Evolutionary conservation across 2,329 filamentous ascomycete species (phyloP).

Genomic region (Emmonsia crescens): DNA sequence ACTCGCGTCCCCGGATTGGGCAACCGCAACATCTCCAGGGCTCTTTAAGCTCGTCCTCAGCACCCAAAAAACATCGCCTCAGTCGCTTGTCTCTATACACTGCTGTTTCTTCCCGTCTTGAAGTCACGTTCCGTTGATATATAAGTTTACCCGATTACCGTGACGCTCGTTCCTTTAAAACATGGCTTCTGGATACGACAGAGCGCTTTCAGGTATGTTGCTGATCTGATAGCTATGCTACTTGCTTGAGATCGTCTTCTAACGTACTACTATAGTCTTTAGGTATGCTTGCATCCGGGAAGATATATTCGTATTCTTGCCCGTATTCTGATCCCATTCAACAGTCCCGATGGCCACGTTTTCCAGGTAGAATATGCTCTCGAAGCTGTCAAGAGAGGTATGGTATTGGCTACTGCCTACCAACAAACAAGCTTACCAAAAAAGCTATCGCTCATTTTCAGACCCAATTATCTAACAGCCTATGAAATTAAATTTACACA

Average conservation of each 20-base stretch:
- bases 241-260: slow-evolving; percentile 14
- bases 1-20: slow-evolving; percentile 5
- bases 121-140: neutral
- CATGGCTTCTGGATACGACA: slow-evolving; percentile 95
- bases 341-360: slow-evolving; percentile 94
- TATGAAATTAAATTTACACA: slow-evolving; percentile 28
- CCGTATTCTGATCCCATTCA: slow-evolving; percentile 30
- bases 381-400: slow-evolving; percentile 97
- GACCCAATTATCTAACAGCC: slow-evolving; percentile 17
- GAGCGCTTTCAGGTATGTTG: slow-evolving; percentile 87
- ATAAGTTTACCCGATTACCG: neutral
- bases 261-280: slow-evolving; percentile 53
- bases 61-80: neutral
- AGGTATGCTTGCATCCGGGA: slow-evolving; percentile 42
- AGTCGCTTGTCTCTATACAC: neutral
- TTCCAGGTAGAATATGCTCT: slow-evolving; percentile 99
- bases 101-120: neutral
- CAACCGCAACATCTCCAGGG: neutral
- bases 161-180: slow-evolving; percentile 14
- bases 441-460: neutral
- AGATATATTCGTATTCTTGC: slow-evolving; percentile 16
- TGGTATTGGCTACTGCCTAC: too few relatives aligned
- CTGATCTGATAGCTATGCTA: slow-evolving; percentile 4
- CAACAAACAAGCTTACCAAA: slow-evolving; percentile 11
- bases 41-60: neutral